These are phyloP conservation scores for Trichoderma gracile DNA, from an alignment of 2,329 filamentous ascomycete genomes.

Conservation along the genomic window DNA sequence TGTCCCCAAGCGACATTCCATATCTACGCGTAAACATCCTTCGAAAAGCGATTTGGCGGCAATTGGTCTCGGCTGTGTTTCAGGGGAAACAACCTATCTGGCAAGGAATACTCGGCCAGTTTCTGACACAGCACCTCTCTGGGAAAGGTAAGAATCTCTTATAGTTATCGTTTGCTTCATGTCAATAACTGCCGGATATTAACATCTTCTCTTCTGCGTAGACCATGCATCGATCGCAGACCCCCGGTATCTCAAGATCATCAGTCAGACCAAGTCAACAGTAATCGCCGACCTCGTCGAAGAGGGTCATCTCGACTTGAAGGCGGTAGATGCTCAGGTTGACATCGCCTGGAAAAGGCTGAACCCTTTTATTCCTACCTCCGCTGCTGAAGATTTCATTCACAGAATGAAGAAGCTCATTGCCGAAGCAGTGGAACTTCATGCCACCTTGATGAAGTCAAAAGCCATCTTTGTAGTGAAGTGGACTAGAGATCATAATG, in stretches of 20 bases:
- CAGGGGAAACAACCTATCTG: background rate
- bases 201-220: background rate
- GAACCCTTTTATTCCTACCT: no score
- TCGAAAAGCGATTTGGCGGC: background rate
- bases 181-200: background rate
- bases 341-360: no score
- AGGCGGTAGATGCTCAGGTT: background rate
- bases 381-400: no score
- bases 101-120: background rate
- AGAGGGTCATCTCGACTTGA: background rate
- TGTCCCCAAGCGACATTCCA: background rate
- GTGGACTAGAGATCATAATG: background rate
- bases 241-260: background rate
- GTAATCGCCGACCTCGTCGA: background rate
- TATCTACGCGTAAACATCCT: background rate
- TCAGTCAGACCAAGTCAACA: constrained; percentile 13
- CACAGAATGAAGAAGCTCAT: background rate
- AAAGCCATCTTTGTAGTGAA: constrained; percentile 10
- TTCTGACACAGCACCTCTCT: background rate
- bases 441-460: constrained; percentile 5
- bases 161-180: no score
- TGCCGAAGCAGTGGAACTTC: background rate
- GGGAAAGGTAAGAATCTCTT: background rate
- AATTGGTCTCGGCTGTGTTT: background rate
- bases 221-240: background rate